These are phyloP conservation scores for Pezicula carpinea DNA, from an alignment of 2,329 filamentous ascomycete genomes.

Conservation along the genomic window DNA sequence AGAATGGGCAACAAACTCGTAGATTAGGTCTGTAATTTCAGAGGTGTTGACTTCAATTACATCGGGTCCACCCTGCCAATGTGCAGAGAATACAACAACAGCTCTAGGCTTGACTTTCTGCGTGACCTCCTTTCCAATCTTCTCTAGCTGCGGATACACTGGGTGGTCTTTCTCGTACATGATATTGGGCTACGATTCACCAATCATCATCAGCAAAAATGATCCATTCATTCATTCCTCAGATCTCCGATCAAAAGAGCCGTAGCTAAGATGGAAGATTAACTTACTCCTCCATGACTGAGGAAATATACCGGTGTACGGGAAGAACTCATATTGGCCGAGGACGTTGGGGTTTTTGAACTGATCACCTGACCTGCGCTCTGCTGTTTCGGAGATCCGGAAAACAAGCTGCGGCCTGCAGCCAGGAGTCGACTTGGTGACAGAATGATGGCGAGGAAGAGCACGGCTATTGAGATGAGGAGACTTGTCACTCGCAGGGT, in stretches of 20 bases:
- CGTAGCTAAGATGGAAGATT: background rate
- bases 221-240: background rate
- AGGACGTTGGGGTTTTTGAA: too few species aligned
- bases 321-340: constrained; percentile 12
- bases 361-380: background rate
- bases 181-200: constrained; percentile 46
- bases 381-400: background rate
- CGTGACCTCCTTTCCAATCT: constrained; percentile 67
- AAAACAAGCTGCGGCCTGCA: background rate
- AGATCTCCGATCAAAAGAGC: background rate
- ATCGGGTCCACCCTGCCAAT: constrained; percentile 61
- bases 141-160: constrained; percentile 58
- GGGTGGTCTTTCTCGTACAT: constrained; percentile 67
- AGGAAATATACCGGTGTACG: constrained; percentile 21
- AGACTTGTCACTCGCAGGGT: background rate
- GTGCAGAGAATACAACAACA: constrained; percentile 71
- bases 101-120: constrained; percentile 65
- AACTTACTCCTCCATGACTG: constrained; percentile 23
- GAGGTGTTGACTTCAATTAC: constrained; percentile 62
- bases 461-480: constrained; percentile 1
- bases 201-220: background rate
- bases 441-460: constrained; percentile 10
- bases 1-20: constrained; percentile 45
- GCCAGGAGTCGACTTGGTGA: constrained; percentile 4
- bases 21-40: constrained; percentile 61